Conservation (phyloP, 1,284 basidiomycete genomes). For the Leccinum fallax region DNA sequence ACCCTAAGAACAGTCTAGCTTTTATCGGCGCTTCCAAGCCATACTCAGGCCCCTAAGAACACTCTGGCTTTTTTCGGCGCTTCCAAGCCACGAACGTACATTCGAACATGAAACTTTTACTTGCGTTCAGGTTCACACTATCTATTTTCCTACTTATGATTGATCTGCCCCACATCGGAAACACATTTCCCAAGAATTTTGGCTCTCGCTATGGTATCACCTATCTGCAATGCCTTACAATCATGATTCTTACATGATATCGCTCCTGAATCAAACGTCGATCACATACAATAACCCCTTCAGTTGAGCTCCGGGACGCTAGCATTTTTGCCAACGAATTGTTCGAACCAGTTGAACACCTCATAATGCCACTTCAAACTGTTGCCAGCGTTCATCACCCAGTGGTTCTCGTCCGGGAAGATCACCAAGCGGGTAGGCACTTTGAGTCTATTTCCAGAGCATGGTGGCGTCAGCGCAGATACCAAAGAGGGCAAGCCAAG, state of each 20-base stretch:
- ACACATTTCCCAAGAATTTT: conserved; percentile 5
- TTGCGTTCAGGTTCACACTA: conserved; percentile 3
- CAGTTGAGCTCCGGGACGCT: conserved; percentile 18
- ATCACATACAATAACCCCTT: neutral
- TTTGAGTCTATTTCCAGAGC: conserved; percentile 51
- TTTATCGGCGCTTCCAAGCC: conserved; percentile 1
- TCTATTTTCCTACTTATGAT: conserved; percentile 21
- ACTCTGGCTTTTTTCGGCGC: conserved; percentile 10
- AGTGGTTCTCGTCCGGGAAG: conserved; percentile 95
- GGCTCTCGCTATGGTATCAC: conserved; percentile 5
- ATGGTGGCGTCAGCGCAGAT: neutral
- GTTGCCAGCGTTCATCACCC: conserved; percentile 80
- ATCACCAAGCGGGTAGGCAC: conserved; percentile 84
- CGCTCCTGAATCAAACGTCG: neutral
- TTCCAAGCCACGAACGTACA: conserved; percentile 11
- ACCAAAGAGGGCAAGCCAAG: neutral
- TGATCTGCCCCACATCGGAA: conserved; percentile 6
- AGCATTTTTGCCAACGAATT: conserved; percentile 56
- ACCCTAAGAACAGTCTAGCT: conserved; percentile 16
- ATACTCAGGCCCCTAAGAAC: conserved; percentile 18
- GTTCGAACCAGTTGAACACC: conserved; percentile 85
- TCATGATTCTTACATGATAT: conserved; percentile 1
- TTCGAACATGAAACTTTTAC: neutral
- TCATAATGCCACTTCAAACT: conserved; percentile 88
- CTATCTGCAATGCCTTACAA: conserved; percentile 1